Evolutionary conservation across 179 eudicot genomes (phyloP).

Genomic region (Camellia oleifera): DNA sequence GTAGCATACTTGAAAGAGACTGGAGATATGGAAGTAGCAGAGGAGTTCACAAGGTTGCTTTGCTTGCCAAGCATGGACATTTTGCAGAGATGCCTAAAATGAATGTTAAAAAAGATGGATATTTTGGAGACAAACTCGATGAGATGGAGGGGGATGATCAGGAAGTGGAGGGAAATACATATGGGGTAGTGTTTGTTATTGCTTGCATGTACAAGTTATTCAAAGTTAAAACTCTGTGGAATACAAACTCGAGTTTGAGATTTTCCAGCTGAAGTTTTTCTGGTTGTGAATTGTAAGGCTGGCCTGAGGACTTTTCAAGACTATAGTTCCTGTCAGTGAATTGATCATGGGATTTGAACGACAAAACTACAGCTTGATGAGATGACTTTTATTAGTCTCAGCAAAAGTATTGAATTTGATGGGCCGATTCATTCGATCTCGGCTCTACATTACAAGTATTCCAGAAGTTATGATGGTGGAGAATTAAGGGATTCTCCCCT

Average conservation of each 20-base stretch:
- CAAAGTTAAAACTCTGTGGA: not conserved
- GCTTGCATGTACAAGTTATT: not conserved
- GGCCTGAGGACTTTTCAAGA: not conserved
- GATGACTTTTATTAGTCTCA: not conserved
- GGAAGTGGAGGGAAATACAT: not conserved
- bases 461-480: not conserved
- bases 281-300: not conserved
- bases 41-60: slow-evolving; percentile 8
- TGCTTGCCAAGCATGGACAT: not conserved
- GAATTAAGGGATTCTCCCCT: not conserved
- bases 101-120: not conserved
- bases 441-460: not conserved
- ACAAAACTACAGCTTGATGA: not conserved
- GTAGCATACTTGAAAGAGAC: slow-evolving; percentile 41
- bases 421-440: not conserved
- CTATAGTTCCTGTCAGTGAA: not conserved
- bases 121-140: not conserved
- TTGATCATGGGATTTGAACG: not conserved
- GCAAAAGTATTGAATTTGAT: not conserved
- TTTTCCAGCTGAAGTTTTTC: not conserved
- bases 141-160: not conserved
- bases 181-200: not conserved
- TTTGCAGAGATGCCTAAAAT: not conserved
- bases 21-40: slow-evolving; percentile 26
- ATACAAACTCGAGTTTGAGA: not conserved